These are phyloP conservation scores for Candida nemodendra DNA, from an alignment of 805 yeast species.

Conservation along the genomic window DNA sequence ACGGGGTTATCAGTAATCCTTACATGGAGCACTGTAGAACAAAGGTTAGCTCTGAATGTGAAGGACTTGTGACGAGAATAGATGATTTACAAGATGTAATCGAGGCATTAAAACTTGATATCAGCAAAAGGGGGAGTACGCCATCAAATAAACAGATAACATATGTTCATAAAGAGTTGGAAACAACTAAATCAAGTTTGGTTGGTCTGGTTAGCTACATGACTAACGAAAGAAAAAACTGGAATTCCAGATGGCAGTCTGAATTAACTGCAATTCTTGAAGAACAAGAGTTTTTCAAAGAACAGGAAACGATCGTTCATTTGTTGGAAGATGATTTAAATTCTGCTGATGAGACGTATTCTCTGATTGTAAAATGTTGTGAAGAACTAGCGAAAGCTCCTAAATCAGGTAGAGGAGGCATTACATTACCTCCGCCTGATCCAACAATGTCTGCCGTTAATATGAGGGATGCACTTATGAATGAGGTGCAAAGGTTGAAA, in stretches of 20 bases:
- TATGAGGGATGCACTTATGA: constrained; percentile 72
- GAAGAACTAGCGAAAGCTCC: constrained; percentile 70
- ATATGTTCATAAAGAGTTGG: constrained; percentile 62
- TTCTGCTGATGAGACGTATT: constrained; percentile 78
- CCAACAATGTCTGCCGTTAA: constrained; percentile 63
- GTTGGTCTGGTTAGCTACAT: constrained; percentile 59
- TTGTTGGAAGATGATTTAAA: constrained; percentile 80
- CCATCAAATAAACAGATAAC: constrained; percentile 74
- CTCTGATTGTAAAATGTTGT: constrained; percentile 76
- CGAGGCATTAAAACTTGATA: constrained; percentile 86
- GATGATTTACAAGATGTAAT: constrained; percentile 91
- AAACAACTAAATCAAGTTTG: constrained; percentile 52
- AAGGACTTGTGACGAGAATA: constrained; percentile 67
- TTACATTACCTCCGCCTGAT: constrained; percentile 38
- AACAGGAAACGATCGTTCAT: constrained; percentile 80
- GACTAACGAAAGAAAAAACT: constrained; percentile 67
- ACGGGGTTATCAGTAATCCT: constrained; percentile 28
- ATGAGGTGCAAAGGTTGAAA: constrained; percentile 71
- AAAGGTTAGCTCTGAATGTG: constrained; percentile 75
- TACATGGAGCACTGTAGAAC: constrained; percentile 78
- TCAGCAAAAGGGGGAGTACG: constrained; percentile 84
- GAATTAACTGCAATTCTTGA: constrained; percentile 88
- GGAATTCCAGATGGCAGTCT: constrained; percentile 91
- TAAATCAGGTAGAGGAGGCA: constrained; percentile 30
- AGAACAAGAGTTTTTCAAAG: constrained; percentile 87